Evolutionary conservation across 306 rosid genomes (phyloP).

Genomic region (apple (Malus domestica)): ASM211411v1 NC_041798.1:31692501-31693000

Average conservation of each 20-base stretch:
- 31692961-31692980: constrained; percentile 1
- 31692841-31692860: constrained; percentile 8
- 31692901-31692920: not conserved
- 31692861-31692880: not conserved
- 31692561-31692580: not conserved
- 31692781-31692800: too few species aligned
- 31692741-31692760: not conserved
- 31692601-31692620: not conserved
- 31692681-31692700: not conserved
- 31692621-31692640: not conserved
- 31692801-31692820: too few species aligned
- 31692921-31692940: constrained; percentile 3
- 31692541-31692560: not conserved
- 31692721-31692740: not conserved
- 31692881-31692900: not conserved
- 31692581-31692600: not conserved
- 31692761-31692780: too few species aligned
- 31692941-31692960: not conserved
- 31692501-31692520: constrained; percentile 69
- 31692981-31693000: not conserved
- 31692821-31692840: not conserved
- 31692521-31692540: constrained; percentile 3
- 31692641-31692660: not conserved
- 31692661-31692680: not conserved
- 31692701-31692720: not conserved